Evolutionary conservation across 768 basidiomycete species (phyloP).

Genomic region (Lyophyllum semitale): DNA sequence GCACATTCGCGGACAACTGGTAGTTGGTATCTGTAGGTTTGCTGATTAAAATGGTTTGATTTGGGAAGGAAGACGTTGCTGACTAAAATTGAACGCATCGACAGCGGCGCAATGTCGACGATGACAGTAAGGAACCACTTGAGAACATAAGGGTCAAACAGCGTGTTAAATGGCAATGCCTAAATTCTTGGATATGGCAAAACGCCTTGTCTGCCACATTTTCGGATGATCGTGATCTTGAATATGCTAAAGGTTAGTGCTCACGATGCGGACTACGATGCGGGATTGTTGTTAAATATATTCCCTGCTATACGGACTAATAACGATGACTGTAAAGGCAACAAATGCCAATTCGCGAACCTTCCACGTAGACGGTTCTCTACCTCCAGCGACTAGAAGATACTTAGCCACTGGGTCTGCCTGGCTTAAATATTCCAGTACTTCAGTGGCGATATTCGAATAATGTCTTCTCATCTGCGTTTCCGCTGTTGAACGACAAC

Average conservation of each 20-base stretch:
- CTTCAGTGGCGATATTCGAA: background rate
- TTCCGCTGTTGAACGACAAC: constrained; percentile 38
- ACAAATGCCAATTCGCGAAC: constrained; percentile 37
- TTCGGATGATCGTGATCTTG: constrained; percentile 45
- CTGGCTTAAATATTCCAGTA: background rate
- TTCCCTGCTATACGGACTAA: constrained; percentile 20
- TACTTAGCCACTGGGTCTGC: constrained; percentile 32
- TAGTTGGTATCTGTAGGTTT: constrained; percentile 31
- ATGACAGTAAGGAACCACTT: constrained; percentile 48
- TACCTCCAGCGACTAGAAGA: constrained; percentile 33
- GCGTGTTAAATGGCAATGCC: constrained; percentile 55
- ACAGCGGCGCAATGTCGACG: constrained; percentile 48
- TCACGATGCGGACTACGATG: constrained; percentile 30
- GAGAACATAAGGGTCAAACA: constrained; percentile 44
- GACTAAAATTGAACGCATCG: constrained; percentile 46
- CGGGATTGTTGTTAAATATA: background rate
- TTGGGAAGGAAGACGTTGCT: constrained; percentile 9
- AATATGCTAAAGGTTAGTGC: constrained; percentile 34
- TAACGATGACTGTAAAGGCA: constrained; percentile 29
- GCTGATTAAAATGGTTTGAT: background rate
- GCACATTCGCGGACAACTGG: constrained; percentile 40
- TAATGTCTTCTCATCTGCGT: constrained; percentile 28
- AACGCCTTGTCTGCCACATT: constrained; percentile 53
- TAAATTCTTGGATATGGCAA: constrained; percentile 52
- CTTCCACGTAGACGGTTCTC: constrained; percentile 30